phyloP scores from a whole-genome alignment of 257 asterid genomes.

The Solanum corneliomulleri region DNA sequence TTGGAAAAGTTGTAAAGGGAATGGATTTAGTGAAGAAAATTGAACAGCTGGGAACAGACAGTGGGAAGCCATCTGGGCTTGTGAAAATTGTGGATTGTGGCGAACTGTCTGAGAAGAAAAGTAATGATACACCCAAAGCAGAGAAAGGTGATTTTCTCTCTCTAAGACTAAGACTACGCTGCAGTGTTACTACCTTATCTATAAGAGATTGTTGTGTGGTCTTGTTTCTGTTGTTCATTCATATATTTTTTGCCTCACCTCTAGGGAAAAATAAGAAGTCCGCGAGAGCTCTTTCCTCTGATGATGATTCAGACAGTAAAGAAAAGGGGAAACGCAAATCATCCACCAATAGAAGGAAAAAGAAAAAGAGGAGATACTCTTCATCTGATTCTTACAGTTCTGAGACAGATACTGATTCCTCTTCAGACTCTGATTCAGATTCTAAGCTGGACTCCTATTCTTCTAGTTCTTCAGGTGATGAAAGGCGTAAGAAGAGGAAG shows the following conservation, averaged over 20 bases:
- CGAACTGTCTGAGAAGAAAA: constrained; percentile 35
- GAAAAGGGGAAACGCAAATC: constrained; percentile 37
- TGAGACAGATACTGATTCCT: constrained; percentile 57
- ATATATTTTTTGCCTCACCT: neutral
- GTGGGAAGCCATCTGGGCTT: constrained; percentile 49
- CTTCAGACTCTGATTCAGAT: constrained; percentile 55
- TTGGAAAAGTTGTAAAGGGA: constrained; percentile 90
- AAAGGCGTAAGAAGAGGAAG: constrained; percentile 67
- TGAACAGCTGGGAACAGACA: constrained; percentile 68
- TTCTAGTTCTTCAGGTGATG: constrained; percentile 83
- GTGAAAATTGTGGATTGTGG: constrained; percentile 81
- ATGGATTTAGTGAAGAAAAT: constrained; percentile 71
- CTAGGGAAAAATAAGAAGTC: constrained; percentile 53
- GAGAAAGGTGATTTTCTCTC: constrained; percentile 45
- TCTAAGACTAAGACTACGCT: neutral
- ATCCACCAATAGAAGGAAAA: constrained; percentile 37
- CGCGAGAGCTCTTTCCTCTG: constrained; percentile 22
- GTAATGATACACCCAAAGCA: constrained; percentile 17
- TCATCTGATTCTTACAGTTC: constrained; percentile 84
- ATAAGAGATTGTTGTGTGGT: neutral
- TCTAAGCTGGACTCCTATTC: constrained; percentile 52
- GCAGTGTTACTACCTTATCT: neutral
- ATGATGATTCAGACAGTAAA: constrained; percentile 33
- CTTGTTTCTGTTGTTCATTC: neutral
- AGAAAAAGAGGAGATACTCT: constrained; percentile 55